These are phyloP conservation scores for Carex pumila DNA, from an alignment of 176 grass and related monocot genomes.

Conservation along the genomic window DNA sequence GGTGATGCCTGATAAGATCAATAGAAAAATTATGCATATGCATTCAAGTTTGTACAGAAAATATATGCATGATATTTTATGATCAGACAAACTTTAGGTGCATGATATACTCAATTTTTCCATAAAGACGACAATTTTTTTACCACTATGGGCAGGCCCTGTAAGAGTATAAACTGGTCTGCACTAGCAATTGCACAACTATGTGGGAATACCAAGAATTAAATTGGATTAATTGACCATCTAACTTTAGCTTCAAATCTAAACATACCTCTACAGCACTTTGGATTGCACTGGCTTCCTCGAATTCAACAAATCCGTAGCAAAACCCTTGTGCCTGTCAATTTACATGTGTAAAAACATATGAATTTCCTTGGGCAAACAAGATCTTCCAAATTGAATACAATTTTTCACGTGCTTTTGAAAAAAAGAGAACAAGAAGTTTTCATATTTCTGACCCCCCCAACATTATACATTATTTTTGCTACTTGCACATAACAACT, in stretches of 20 bases:
- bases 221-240: neutral
- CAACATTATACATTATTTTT: neutral
- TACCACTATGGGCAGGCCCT: neutral
- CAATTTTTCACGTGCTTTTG: neutral
- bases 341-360: constrained; percentile 6
- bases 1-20: constrained; percentile 62
- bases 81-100: neutral
- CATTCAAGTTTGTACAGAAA: neutral
- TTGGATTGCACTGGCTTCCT: constrained; percentile 72
- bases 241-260: neutral
- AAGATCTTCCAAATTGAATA: neutral
- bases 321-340: constrained; percentile 89
- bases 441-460: neutral
- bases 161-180: neutral
- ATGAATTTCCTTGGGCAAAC: neutral
- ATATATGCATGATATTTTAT: neutral
- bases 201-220: neutral
- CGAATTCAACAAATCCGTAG: constrained; percentile 93
- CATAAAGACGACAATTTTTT: neutral
- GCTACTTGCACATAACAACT: neutral
- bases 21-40: neutral
- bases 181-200: neutral
- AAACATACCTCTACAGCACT: constrained; percentile 65
- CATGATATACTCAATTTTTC: neutral
- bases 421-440: neutral